phyloP scores from a whole-genome alignment of 2,329 filamentous ascomycete genomes.

The Ascocoryne sarcoides region DNA sequence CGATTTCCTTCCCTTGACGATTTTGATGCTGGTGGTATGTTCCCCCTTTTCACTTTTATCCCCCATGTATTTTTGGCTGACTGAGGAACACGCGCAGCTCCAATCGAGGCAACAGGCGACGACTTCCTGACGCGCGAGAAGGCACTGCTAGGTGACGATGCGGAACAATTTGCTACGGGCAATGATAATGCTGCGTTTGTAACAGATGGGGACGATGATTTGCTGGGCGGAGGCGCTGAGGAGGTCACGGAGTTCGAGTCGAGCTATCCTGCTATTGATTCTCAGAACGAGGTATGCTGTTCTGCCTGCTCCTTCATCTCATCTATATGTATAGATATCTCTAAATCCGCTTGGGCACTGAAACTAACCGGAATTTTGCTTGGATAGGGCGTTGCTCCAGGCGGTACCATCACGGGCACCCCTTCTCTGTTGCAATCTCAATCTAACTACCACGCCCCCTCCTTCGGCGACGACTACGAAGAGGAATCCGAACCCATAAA shows the following conservation, averaged over 20 bases:
- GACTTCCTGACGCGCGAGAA: slow-evolving; percentile 92
- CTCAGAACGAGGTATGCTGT: slow-evolving; percentile 54
- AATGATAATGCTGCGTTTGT: slow-evolving; percentile 59
- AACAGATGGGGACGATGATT: slow-evolving; percentile 60
- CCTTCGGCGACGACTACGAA: slow-evolving; percentile 53
- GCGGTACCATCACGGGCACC: slow-evolving; percentile 71
- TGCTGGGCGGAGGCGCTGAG: slow-evolving; percentile 48
- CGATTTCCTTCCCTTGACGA: slow-evolving; percentile 52
- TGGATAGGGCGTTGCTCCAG: slow-evolving; percentile 58
- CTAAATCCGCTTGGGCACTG: too few relatives aligned
- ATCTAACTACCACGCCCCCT: slow-evolving; percentile 18
- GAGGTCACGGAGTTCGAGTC: slow-evolving; percentile 60
- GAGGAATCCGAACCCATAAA: slow-evolving; percentile 82
- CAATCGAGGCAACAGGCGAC: slow-evolving; percentile 49
- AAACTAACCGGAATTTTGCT: too few relatives aligned
- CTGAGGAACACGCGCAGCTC: slow-evolving; percentile 46
- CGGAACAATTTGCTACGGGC: slow-evolving; percentile 75
- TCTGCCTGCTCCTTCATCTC: neutral
- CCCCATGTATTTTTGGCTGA: slow-evolving; percentile 1
- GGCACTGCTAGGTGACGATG: slow-evolving; percentile 82
- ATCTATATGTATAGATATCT: too few relatives aligned
- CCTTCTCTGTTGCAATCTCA: slow-evolving; percentile 19
- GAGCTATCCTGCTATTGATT: slow-evolving; percentile 75
- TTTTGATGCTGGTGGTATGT: slow-evolving; percentile 42
- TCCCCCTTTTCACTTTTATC: slow-evolving; percentile 1